phyloP scores from a whole-genome alignment of 495 filamentous ascomycete genomes.

The Aspergillus funiculosus region DNA sequence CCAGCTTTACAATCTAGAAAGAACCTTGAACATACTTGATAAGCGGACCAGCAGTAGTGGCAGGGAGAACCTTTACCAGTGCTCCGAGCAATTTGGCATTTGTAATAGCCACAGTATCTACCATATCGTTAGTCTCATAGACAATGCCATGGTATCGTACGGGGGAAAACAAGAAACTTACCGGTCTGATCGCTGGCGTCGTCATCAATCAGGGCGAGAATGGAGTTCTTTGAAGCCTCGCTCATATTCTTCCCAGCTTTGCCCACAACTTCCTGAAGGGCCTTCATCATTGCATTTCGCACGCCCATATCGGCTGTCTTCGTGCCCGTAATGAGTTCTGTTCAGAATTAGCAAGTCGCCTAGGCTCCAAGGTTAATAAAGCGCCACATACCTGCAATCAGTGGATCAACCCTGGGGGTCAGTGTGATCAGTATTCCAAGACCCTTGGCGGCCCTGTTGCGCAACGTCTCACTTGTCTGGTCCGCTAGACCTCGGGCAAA shows the following conservation, averaged over 20 bases:
- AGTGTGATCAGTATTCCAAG: conserved; percentile 93
- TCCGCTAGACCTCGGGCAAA: conserved; percentile 95
- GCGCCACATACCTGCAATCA: conserved; percentile 51
- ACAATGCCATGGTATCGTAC: neutral
- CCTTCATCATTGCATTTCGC: conserved; percentile 94
- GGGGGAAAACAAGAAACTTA: conserved; percentile 20
- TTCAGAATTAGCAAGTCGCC: conserved; percentile 8
- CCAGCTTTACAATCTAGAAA: neutral
- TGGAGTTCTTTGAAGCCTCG: conserved; percentile 72
- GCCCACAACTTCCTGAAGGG: conserved; percentile 90
- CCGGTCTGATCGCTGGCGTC: conserved; percentile 69
- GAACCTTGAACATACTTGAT: conserved; percentile 54
- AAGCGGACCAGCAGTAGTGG: conserved; percentile 57
- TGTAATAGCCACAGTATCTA: conserved; percentile 72
- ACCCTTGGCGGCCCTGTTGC: conserved; percentile 88
- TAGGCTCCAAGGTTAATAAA: neutral
- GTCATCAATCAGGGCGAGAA: conserved; percentile 81
- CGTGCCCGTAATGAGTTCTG: conserved; percentile 85
- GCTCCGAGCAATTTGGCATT: conserved; percentile 84
- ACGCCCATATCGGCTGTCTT: conserved; percentile 87
- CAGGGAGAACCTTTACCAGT: conserved; percentile 73
- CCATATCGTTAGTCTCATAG: neutral
- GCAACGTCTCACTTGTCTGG: conserved; percentile 80
- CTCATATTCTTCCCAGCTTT: conserved; percentile 94
- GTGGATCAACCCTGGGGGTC: conserved; percentile 89